Conservation (phyloP, 1,284 basidiomycete genomes). For the Fereydounia khargensis region DNA sequence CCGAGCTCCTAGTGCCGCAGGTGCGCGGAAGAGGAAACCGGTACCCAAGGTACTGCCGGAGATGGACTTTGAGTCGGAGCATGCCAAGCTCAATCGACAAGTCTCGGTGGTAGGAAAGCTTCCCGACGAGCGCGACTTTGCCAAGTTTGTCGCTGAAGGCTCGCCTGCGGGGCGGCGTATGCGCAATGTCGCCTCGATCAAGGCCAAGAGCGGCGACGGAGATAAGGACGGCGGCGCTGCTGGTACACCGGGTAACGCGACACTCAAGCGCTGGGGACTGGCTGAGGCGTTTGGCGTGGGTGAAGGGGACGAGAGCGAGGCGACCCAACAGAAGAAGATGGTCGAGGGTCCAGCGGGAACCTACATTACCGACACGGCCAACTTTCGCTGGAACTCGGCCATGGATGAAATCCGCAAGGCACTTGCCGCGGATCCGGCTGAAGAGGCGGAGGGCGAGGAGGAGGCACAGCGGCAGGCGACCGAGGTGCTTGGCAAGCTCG, state of each 20-base stretch:
- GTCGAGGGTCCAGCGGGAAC: conserved; percentile 40
- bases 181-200: background rate
- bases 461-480: background rate
- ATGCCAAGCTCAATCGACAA: conserved; percentile 5
- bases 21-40: conserved; percentile 3
- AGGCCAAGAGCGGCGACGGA: background rate
- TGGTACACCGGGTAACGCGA: conserved; percentile 12
- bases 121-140: conserved; percentile 15
- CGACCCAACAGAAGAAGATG: conserved; percentile 32
- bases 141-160: conserved; percentile 20
- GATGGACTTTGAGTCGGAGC: conserved; percentile 6
- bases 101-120: conserved; percentile 6
- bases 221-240: too few species aligned
- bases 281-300: conserved; percentile 15
- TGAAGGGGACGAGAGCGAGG: background rate
- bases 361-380: conserved; percentile 47
- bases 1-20: conserved; percentile 6
- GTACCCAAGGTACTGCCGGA: conserved; percentile 8
- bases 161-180: background rate
- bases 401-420: conserved; percentile 47
- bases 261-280: conserved; percentile 23
- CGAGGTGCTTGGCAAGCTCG: background rate
- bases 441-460: conserved; percentile 1
- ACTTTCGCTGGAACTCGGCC: conserved; percentile 42
- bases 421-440: conserved; percentile 6